Conservation (phyloP, 2,329 filamentous ascomycete genomes). For the Aspergillus sp. region DNA sequence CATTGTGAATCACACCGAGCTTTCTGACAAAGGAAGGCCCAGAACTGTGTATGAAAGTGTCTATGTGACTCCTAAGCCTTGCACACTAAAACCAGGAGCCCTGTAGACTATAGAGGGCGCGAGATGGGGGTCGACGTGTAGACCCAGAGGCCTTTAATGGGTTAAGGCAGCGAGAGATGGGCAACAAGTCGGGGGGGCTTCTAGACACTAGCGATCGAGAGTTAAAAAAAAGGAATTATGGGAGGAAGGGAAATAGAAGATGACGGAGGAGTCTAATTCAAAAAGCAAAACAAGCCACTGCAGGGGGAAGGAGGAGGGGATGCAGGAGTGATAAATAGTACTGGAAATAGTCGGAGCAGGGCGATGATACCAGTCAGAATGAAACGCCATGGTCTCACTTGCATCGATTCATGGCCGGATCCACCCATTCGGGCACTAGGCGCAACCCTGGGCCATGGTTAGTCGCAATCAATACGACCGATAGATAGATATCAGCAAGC, state of each 20-base stretch:
- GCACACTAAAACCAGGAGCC: background rate
- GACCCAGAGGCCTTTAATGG: background rate
- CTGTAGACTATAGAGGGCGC: background rate
- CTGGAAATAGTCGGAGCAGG: slow-evolving; percentile 16
- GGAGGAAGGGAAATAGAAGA: slow-evolving; percentile 2
- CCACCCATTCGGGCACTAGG: slow-evolving; percentile 27
- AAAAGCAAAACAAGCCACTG: slow-evolving; percentile 13
- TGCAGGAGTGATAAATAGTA: slow-evolving; percentile 20
- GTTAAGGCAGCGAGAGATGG: background rate
- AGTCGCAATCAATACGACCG: slow-evolving; percentile 22
- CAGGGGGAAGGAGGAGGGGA: slow-evolving; percentile 10
- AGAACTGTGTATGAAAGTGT: background rate
- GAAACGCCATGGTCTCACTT: slow-evolving; percentile 10
- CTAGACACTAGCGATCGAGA: background rate
- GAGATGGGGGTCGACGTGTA: background rate
- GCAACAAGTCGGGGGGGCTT: background rate
- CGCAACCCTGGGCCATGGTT: slow-evolving; percentile 19
- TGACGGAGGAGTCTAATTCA: background rate
- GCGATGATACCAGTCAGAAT: slow-evolving; percentile 21
- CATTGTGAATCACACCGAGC: slow-evolving; percentile 28
- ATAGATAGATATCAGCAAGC: slow-evolving; percentile 11
- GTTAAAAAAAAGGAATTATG: background rate
- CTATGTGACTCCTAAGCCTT: background rate
- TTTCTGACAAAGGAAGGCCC: background rate
- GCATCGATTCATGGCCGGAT: slow-evolving; percentile 14